Evolutionary conservation across 805 yeast species (phyloP).

Genomic region (Saccharomycopsis malanga): DNA sequence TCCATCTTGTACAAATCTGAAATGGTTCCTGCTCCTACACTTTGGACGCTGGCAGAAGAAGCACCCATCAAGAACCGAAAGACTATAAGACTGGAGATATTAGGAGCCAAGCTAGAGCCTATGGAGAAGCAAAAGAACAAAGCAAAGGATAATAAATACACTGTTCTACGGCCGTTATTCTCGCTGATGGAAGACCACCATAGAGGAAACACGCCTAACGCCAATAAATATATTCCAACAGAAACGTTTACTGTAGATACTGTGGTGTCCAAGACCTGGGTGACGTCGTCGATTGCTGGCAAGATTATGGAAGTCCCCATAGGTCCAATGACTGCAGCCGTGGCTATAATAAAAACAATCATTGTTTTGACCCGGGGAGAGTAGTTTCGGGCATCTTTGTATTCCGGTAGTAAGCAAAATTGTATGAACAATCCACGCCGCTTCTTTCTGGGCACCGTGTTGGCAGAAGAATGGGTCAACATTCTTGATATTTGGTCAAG

Average conservation of each 20-base stretch:
- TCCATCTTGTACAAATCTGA: slow-evolving; percentile 62
- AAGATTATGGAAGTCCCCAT: slow-evolving; percentile 82
- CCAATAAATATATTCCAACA: slow-evolving; percentile 68
- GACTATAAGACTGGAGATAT: slow-evolving; percentile 54
- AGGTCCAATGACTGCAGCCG: slow-evolving; percentile 76
- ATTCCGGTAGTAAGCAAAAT: slow-evolving; percentile 57
- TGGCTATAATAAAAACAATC: slow-evolving; percentile 60
- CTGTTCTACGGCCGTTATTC: slow-evolving; percentile 62
- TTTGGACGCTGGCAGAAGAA: slow-evolving; percentile 76
- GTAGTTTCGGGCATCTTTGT: slow-evolving; percentile 62
- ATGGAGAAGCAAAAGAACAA: slow-evolving; percentile 59
- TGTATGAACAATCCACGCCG: slow-evolving; percentile 54
- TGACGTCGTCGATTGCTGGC: slow-evolving; percentile 66
- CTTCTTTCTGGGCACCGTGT: slow-evolving; percentile 31
- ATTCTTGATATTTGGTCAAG: no score
- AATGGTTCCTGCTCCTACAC: slow-evolving; percentile 86
- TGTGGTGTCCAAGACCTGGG: slow-evolving; percentile 46
- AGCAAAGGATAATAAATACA: slow-evolving; percentile 61
- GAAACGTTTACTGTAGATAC: slow-evolving; percentile 63
- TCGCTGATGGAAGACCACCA: slow-evolving; percentile 89
- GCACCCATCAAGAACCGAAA: slow-evolving; percentile 73
- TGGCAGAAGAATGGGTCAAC: no score
- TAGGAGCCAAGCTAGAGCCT: slow-evolving; percentile 63
- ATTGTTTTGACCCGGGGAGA: slow-evolving; percentile 42
- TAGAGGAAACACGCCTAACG: slow-evolving; percentile 73